Evolutionary conservation across 495 filamentous ascomycete species (phyloP).

Genomic region (Chaetomium cochliodes): DNA sequence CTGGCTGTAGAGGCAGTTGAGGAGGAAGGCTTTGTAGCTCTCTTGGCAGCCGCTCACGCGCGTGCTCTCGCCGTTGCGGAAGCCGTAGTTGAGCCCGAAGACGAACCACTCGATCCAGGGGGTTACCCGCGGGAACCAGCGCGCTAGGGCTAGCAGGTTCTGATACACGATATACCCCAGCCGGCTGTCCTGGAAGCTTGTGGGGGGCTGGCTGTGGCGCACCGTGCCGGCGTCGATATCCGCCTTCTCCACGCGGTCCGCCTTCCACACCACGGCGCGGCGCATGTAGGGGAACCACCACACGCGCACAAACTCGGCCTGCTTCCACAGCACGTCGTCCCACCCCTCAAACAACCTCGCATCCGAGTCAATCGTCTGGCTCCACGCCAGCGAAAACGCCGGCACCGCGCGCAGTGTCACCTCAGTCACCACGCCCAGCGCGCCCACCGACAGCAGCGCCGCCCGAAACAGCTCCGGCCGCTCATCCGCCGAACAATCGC

Average conservation of each 20-base stretch:
- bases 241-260: slow-evolving; percentile 47
- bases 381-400: slow-evolving; percentile 78
- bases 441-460: slow-evolving; percentile 81
- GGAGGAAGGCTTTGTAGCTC: slow-evolving; percentile 73
- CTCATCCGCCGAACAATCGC: slow-evolving; percentile 67
- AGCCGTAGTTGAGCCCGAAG: slow-evolving; percentile 94
- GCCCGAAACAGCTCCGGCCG: slow-evolving; percentile 83
- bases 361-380: slow-evolving; percentile 71
- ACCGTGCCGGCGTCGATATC: slow-evolving; percentile 58
- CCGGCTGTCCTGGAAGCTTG: slow-evolving; percentile 72
- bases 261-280: slow-evolving; percentile 82
- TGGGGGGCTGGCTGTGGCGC: slow-evolving; percentile 38
- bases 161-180: slow-evolving; percentile 89
- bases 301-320: slow-evolving; percentile 82
- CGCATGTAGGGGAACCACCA: slow-evolving; percentile 97
- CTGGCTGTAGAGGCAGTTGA: slow-evolving; percentile 96
- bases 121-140: slow-evolving; percentile 74
- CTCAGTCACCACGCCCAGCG: slow-evolving; percentile 86
- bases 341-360: slow-evolving; percentile 66
- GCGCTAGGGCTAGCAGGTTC: slow-evolving; percentile 72
- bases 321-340: slow-evolving; percentile 75
- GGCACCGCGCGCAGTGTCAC: slow-evolving; percentile 77
- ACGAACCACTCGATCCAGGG: slow-evolving; percentile 92
- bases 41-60: slow-evolving; percentile 67
- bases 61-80: slow-evolving; percentile 63